Evolutionary conservation across 768 basidiomycete species (phyloP), one percentile per base, ranked within the genome.

Genomic region (Hortiboletus flavorubellus): DNA sequence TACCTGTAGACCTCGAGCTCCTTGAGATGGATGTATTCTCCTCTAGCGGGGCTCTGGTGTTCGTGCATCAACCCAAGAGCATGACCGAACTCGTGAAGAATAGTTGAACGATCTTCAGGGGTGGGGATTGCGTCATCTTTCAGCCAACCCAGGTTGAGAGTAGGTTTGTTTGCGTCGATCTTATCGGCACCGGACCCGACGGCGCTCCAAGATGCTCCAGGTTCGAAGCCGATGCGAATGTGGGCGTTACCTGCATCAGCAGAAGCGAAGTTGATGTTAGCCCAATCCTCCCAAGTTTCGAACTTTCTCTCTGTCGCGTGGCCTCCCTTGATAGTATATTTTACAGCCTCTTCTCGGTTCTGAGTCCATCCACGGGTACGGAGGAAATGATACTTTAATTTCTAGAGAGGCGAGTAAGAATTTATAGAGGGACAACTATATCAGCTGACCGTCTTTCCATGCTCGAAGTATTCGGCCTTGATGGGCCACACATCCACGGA

Each of bases 1-100:
- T 38, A 53, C 6, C 11, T 23, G 14, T 53, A 53, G 43, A 48
- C 55, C 38, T 47, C 53, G 15, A 38, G 11, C 30, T 44, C 37
- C 18, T 63, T 63, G 18, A 68, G 62, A 9, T 35, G 52, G 15
- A 68, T 35, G 9, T 35, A 54, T 3, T 49, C 56, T 29, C 50
- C 56, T 5, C 65, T 58, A 2, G 61, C 60, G 7, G 66, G 63
- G 42, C 66, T 67, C 46, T 68, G 66, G 44, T 69, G 68, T 45
- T 68, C 66, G 37, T 68, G 64, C 46, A 68, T 48, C 35, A 66
- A 18, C 0, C 68, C 68, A 8, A 69, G 61, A 10, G 49, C 63
- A 31, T 68, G 68, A 3, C 68, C 68, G 48, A 67, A 66, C 40
- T 68, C 63, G 50, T 69, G 68, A 8, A 66, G 61, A 43, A 68